Base-by-base conservation (phyloP, 306 rosid species). In the Parietaria judaica region DNA sequence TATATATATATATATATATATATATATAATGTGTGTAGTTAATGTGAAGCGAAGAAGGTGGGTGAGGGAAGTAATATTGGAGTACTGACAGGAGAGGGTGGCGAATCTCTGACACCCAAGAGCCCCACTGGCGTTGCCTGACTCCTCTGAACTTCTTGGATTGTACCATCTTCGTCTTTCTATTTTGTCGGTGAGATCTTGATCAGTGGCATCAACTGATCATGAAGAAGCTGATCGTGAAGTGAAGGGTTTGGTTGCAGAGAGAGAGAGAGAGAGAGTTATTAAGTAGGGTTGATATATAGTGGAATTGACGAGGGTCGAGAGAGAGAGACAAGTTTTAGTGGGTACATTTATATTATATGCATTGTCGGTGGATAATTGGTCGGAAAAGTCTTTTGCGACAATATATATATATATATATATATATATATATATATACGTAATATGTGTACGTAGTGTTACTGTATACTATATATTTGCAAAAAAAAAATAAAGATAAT, bases 51-150 rank as follows among this genome's bases (percentile, higher is more conserved):
- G 3, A 50, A 7, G 16, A 13, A 16, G 45, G 61, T 41, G 36
- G 66, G 14, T 51, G n/a, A 11, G 37, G 38, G 31, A 23, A 69
- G 11, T 61, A 23, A 23, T 23, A 23, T 23, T 23, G 31, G 60
- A 57, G 64, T 70, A 66, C 61, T 76, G 80, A 92, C 99, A 92
- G 92, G 35, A 92, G 71, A 6, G 99, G 99, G 36, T 92, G 99
- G 83, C 99, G 99, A 71, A 92, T 92, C 68, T 92, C 99, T 84
- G 99, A 92, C 95, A 92, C 99, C 99, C 99, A 92, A 15, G 99
- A 92, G 94, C 99, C 99, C 99, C 99, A 92, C 99, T 92, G 99
- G 72, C 99, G 95, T 62, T 92, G 99, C 96, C 99, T 88, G 60
- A 92, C 99, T 16, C 99, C 99, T 73, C 99, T 92, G 79, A 86